Conservation (phyloP, 345 rosid species). For the Firmiana major region DNA sequence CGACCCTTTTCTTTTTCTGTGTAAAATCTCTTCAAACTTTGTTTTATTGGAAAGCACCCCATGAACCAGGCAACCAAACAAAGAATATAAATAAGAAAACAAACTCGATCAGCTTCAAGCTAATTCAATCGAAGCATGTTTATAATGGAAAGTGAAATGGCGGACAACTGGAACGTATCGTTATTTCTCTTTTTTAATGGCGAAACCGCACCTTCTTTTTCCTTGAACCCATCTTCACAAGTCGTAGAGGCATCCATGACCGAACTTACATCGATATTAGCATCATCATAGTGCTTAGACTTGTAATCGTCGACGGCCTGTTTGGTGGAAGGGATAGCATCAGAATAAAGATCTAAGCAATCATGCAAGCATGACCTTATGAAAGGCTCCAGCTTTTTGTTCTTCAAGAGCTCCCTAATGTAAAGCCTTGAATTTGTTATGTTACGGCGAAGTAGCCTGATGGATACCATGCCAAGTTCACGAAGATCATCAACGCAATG, state of each 20-base stretch:
- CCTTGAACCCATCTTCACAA: conserved; percentile 62
- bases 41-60: neutral
- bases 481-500: conserved; percentile 27
- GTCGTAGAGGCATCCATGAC: conserved; percentile 48
- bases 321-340: conserved; percentile 29
- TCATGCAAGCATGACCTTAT: conserved; percentile 34
- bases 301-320: conserved; percentile 39
- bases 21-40: neutral
- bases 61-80: neutral
- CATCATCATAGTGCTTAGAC: conserved; percentile 33
- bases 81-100: neutral
- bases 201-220: conserved; percentile 32
- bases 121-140: conserved; percentile 26
- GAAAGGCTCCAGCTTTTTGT: conserved; percentile 30
- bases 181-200: conserved; percentile 42
- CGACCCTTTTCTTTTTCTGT: neutral
- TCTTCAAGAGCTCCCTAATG: conserved; percentile 30
- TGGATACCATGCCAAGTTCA: conserved; percentile 45
- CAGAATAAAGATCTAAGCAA: conserved; percentile 52
- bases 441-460: conserved; percentile 34
- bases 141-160: conserved; percentile 48
- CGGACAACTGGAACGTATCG: conserved; percentile 38
- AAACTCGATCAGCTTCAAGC: neutral
- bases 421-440: conserved; percentile 33
- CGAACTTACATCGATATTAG: conserved; percentile 40